Percentiles rank a stretch among this genome's conserved stretches.
Evolutionary conservation across 371 early-diverging fungal species (phyloP).

Genomic region (Choanephora cucurbitarum): DNA sequence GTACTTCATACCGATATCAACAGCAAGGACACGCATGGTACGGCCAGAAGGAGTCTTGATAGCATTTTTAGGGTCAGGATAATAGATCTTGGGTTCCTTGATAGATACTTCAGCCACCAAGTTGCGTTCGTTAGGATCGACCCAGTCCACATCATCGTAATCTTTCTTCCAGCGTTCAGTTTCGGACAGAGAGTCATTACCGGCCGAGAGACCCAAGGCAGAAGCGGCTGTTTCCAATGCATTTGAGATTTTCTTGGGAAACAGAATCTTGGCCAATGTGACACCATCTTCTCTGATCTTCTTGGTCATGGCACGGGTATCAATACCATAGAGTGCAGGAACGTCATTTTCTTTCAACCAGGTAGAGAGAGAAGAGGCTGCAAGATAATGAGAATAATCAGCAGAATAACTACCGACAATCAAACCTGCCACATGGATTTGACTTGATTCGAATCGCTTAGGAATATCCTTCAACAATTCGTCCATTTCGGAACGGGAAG

Average conservation of each 20-base stretch:
- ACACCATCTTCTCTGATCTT: slow-evolving; percentile 85
- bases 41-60: slow-evolving; percentile 74
- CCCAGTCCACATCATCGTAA: slow-evolving; percentile 83
- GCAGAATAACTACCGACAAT: slow-evolving; percentile 86
- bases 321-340: slow-evolving; percentile 92
- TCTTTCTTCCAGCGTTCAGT: slow-evolving; percentile 63
- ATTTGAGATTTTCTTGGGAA: slow-evolving; percentile 73
- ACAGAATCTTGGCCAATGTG: slow-evolving; percentile 84
- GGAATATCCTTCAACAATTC: slow-evolving; percentile 78
- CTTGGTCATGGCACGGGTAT: slow-evolving; percentile 91
- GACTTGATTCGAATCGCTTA: slow-evolving; percentile 82
- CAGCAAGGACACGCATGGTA: slow-evolving; percentile 82
- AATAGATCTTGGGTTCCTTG: slow-evolving; percentile 76
- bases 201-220: slow-evolving; percentile 29
- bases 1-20: slow-evolving; percentile 97
- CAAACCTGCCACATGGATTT: slow-evolving; percentile 85
- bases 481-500: slow-evolving; percentile 71
- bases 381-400: slow-evolving; percentile 92
- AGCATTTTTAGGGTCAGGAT: slow-evolving; percentile 60
- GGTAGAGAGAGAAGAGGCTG: slow-evolving; percentile 79
- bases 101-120: slow-evolving; percentile 92
- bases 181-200: slow-evolving; percentile 42
- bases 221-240: slow-evolving; percentile 48
- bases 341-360: slow-evolving; percentile 89
- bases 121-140: slow-evolving; percentile 92